A percentile compares a stretch with the other conserved stretches of the same genome.
Conservation (phyloP, 2,329 filamentous ascomycete species). For the Colletotrichum sp. region DNA sequence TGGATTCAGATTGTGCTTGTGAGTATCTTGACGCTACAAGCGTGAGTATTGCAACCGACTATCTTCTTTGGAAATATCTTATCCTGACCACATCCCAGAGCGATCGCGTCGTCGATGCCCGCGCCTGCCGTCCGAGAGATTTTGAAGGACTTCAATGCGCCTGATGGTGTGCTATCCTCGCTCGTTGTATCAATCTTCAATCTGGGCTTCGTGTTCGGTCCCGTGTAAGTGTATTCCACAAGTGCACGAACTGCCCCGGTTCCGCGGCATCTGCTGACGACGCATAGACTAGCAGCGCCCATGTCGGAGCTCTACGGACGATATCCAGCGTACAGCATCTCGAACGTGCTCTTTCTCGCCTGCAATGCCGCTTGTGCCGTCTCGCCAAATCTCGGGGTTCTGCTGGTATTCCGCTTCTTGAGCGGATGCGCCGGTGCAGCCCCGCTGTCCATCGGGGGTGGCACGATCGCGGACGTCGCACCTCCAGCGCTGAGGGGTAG, state of each 20-base stretch:
- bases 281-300: slow-evolving; percentile 29
- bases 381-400: slow-evolving; percentile 26
- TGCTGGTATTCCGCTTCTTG: slow-evolving; percentile 36
- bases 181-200: slow-evolving; percentile 57
- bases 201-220: slow-evolving; percentile 46
- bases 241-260: no score
- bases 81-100: background rate
- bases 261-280: background rate
- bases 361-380: slow-evolving; percentile 34
- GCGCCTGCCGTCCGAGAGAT: background rate
- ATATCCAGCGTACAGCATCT: slow-evolving; percentile 30
- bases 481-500: slow-evolving; percentile 33
- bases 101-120: background rate
- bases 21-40: background rate
- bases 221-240: slow-evolving; percentile 34
- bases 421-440: slow-evolving; percentile 29
- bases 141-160: background rate
- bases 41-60: background rate
- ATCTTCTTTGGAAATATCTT: background rate
- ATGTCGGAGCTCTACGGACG: slow-evolving; percentile 42
- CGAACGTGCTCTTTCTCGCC: slow-evolving; percentile 32
- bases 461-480: slow-evolving; percentile 39
- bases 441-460: slow-evolving; percentile 35
- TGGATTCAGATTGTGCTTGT: slow-evolving; percentile 15
- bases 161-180: slow-evolving; percentile 31